phyloP scores from a whole-genome alignment of 2,329 filamentous ascomycete species.

The Colletotrichum sp. region DNA sequence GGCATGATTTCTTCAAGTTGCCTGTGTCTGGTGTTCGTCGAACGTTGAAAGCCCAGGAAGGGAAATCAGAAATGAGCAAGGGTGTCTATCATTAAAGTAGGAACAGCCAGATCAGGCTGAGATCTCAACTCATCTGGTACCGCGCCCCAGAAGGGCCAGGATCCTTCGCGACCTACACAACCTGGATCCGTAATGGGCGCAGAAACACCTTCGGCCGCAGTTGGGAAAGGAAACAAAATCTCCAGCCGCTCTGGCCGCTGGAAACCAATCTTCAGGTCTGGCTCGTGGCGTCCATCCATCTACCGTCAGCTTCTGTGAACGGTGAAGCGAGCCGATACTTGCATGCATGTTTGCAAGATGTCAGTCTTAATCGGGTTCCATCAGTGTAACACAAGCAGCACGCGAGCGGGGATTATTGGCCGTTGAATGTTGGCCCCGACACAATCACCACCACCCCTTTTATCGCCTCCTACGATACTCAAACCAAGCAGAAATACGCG shows the following conservation, averaged over 20 bases:
- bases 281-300: not conserved
- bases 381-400: not conserved
- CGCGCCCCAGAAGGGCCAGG: not conserved
- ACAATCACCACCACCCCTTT: not conserved
- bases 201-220: not conserved
- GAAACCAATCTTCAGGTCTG: not conserved
- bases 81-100: not conserved
- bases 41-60: not conserved
- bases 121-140: not conserved
- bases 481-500: not conserved
- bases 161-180: not conserved
- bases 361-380: not conserved
- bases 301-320: not conserved
- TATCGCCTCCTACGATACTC: not conserved
- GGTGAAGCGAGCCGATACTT: not conserved
- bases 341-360: not conserved
- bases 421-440: not conserved
- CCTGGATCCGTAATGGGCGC: not conserved
- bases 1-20: not conserved
- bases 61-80: not conserved
- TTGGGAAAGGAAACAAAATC: not conserved
- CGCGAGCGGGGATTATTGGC: constrained; percentile 35
- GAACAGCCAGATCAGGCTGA: not conserved
- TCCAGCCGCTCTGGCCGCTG: not conserved
- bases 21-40: not conserved